These are phyloP conservation scores for Boletus coccyginus DNA, from an alignment of 768 basidiomycete species.

Conservation along the genomic window DNA sequence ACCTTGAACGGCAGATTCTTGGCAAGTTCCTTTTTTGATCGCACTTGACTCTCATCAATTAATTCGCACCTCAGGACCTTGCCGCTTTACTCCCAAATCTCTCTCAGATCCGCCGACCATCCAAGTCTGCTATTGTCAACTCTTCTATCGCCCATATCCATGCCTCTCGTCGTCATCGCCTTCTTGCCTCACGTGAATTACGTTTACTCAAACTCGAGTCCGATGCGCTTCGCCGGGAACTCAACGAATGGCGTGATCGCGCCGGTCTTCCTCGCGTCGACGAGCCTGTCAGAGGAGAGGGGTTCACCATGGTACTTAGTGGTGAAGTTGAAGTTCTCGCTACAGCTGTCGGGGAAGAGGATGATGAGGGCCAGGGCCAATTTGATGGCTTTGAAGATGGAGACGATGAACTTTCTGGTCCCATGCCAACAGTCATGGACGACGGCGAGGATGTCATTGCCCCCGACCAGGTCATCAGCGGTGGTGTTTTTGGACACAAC, in stretches of 20 bases:
- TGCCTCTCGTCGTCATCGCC: constrained; percentile 75
- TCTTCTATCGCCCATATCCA: constrained; percentile 89
- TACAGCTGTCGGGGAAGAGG: constrained; percentile 52
- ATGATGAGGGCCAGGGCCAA: constrained; percentile 43
- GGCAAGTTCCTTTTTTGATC: constrained; percentile 41
- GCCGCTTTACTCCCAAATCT: constrained; percentile 90
- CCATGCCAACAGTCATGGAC: constrained; percentile 26
- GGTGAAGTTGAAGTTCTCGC: constrained; percentile 70
- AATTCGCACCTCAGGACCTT: constrained; percentile 58
- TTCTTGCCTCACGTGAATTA: constrained; percentile 79
- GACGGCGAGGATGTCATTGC: constrained; percentile 31
- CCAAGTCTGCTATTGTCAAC: constrained; percentile 96
- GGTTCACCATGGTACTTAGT: constrained; percentile 64
- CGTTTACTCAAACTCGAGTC: constrained; percentile 76
- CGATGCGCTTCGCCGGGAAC: constrained; percentile 83
- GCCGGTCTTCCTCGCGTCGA: constrained; percentile 69
- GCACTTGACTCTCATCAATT: constrained; percentile 10
- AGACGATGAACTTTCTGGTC: constrained; percentile 37
- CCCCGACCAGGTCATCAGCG: constrained; percentile 31
- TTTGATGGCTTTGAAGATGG: constrained; percentile 40
- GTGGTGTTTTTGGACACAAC: constrained; percentile 30
- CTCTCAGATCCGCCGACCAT: constrained; percentile 87
- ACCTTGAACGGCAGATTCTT: constrained; percentile 91
- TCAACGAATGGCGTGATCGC: constrained; percentile 91
- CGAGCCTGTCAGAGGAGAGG: constrained; percentile 70